These are phyloP conservation scores for Schizosaccharomyces octosporus DNA, from an alignment of 805 yeast species.

Conservation along the genomic window DNA sequence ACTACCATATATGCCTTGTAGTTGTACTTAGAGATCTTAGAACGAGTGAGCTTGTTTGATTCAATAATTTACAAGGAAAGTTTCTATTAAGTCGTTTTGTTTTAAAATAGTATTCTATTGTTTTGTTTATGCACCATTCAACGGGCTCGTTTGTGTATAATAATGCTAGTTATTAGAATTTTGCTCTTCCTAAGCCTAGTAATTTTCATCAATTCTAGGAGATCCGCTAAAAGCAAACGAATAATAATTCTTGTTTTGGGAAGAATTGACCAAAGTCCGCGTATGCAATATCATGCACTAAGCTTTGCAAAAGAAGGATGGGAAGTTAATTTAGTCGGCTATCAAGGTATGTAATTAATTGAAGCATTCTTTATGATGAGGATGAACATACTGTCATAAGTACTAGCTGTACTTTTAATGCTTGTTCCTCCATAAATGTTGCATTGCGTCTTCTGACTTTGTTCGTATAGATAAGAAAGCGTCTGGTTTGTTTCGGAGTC, in stretches of 20 bases:
- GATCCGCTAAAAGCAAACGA: slow-evolving; percentile 16
- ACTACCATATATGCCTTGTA: no score
- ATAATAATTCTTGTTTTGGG: slow-evolving; percentile 69
- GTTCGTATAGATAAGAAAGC: not conserved
- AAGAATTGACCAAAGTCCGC: slow-evolving; percentile 82
- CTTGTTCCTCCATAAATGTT: not conserved
- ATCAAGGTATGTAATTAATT: slow-evolving; percentile 13
- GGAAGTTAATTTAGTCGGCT: slow-evolving; percentile 67
- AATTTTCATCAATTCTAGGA: not conserved
- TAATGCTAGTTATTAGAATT: not conserved
- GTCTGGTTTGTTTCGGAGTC: not conserved
- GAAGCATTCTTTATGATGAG: not conserved
- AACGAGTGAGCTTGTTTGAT: no score
- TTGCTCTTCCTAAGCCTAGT: not conserved
- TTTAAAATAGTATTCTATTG: no score
- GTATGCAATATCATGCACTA: slow-evolving; percentile 75
- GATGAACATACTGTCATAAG: not conserved
- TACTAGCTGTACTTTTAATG: not conserved
- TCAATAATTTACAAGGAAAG: no score
- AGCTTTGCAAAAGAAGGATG: slow-evolving; percentile 48
- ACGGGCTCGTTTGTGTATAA: not conserved
- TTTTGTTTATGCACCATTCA: no score
- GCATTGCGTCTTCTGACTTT: not conserved
- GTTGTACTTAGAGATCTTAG: no score
- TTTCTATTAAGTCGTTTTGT: no score